These are phyloP conservation scores for Lotus japonicus DNA, from an alignment of 306 rosid species.

Conservation along the genomic window DNA sequence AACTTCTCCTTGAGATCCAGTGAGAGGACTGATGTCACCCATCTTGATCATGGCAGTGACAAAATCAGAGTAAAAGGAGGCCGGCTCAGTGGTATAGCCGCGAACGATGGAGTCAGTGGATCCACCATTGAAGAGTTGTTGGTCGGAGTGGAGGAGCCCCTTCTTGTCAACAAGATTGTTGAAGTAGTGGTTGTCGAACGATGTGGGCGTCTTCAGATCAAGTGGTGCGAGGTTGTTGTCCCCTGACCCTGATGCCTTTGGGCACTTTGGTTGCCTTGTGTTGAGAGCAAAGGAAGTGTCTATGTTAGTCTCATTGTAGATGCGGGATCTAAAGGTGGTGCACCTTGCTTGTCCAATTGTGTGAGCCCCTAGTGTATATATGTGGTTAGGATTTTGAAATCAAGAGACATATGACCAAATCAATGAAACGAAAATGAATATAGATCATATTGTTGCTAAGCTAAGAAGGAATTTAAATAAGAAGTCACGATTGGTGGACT, in stretches of 20 bases:
- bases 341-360: conserved; percentile 92
- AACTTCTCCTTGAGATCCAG: conserved; percentile 71
- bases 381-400: background rate
- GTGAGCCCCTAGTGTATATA: conserved; percentile 44
- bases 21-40: conserved; percentile 81
- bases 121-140: conserved; percentile 66
- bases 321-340: conserved; percentile 43
- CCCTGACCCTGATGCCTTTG: conserved; percentile 52
- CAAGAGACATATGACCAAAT: background rate
- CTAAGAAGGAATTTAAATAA: no score
- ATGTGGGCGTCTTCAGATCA: conserved; percentile 49
- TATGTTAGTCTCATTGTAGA: conserved; percentile 65
- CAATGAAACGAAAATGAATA: background rate
- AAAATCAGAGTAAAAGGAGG: conserved; percentile 51
- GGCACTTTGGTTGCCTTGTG: conserved; percentile 51
- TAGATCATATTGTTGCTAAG: no score
- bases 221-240: conserved; percentile 87
- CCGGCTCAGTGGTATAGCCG: conserved; percentile 22
- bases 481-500: no score
- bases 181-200: conserved; percentile 68
- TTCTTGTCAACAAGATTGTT: conserved; percentile 50
- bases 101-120: conserved; percentile 59
- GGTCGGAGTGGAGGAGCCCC: conserved; percentile 90
- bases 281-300: conserved; percentile 37
- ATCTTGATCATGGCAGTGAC: conserved; percentile 62